phyloP scores from a whole-genome alignment of 2,329 filamentous ascomycete species.

The Seiridium cupressi region DNA sequence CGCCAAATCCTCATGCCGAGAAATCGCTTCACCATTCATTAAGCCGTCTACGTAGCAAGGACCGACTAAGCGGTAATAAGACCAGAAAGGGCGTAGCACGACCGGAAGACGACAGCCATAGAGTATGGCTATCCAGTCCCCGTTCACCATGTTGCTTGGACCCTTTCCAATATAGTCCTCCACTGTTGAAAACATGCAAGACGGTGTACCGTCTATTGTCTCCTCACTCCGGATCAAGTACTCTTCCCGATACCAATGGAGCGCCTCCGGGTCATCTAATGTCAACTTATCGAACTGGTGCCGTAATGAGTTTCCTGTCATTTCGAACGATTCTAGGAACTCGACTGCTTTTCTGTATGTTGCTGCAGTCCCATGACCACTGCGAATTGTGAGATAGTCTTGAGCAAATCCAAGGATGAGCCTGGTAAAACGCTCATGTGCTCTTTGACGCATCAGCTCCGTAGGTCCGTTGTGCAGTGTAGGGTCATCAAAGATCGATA shows the following conservation, averaged over 20 bases:
- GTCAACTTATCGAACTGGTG: neutral
- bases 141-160: neutral
- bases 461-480: neutral
- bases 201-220: neutral
- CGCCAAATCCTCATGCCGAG: too few relatives aligned
- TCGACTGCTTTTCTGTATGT: too few relatives aligned
- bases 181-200: neutral
- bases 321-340: too few relatives aligned
- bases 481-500: neutral
- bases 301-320: too few relatives aligned
- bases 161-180: neutral
- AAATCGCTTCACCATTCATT: neutral
- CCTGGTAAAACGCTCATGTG: neutral
- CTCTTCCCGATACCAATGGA: neutral
- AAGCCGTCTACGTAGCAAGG: neutral
- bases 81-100: neutral
- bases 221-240: neutral
- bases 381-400: neutral
- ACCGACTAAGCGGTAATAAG: neutral
- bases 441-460: too few relatives aligned
- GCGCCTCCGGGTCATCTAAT: neutral
- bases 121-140: neutral
- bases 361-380: too few relatives aligned
- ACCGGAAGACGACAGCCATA: slow-evolving; percentile 1
- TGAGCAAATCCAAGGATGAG: neutral